phyloP scores from a whole-genome alignment of 331 rosid species.

The Malus hybrid region DNA sequence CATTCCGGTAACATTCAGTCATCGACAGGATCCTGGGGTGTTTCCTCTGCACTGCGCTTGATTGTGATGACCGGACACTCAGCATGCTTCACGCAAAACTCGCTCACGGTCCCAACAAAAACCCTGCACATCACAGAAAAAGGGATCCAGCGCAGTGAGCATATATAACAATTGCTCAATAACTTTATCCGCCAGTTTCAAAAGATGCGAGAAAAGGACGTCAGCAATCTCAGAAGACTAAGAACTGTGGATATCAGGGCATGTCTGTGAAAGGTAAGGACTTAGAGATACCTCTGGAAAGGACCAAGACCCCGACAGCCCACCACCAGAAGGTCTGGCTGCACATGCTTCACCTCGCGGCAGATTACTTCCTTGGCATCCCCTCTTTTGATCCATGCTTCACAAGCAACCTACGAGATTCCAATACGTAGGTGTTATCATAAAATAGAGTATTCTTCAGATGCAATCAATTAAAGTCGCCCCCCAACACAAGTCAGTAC shows the following conservation, averaged over 20 bases:
- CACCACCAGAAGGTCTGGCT: slow-evolving; percentile 79
- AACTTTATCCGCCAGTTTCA: background rate
- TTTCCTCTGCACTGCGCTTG: slow-evolving; percentile 79
- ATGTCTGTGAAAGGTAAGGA: background rate
- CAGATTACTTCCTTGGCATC: slow-evolving; percentile 84
- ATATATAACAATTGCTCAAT: too few relatives aligned
- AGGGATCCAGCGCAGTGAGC: too few relatives aligned
- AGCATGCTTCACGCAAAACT: slow-evolving; percentile 87
- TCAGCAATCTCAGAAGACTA: background rate
- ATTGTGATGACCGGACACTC: slow-evolving; percentile 92
- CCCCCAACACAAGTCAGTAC: slow-evolving; percentile 23
- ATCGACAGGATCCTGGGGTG: slow-evolving; percentile 91
- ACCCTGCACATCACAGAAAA: slow-evolving; percentile 45
- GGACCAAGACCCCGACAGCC: slow-evolving; percentile 98
- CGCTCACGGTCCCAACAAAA: slow-evolving; percentile 97
- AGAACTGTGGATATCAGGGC: background rate
- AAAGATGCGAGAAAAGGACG: background rate
- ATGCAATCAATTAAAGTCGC: background rate
- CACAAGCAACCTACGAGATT: slow-evolving; percentile 54
- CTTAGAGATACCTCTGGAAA: slow-evolving; percentile 59
- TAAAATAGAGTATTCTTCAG: too few relatives aligned
- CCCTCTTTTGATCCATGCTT: slow-evolving; percentile 83
- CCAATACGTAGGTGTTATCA: background rate
- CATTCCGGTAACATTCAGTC: slow-evolving; percentile 38
- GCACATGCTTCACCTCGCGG: slow-evolving; percentile 58